Base-by-base conservation (phyloP, 83 land plant genomes). In the Picea abies region DNA sequence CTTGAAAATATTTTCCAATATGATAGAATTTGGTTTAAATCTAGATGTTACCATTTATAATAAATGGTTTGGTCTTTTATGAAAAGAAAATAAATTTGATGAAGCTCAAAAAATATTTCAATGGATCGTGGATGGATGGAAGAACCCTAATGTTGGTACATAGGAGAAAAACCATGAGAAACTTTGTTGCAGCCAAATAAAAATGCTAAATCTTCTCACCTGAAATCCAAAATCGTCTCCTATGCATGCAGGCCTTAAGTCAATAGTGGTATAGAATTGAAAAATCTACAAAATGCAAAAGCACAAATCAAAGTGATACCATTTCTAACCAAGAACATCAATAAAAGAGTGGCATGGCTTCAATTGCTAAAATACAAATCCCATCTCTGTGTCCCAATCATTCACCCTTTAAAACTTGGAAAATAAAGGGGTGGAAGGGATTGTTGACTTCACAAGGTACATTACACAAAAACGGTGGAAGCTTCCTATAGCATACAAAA, bases 1-100 rank as follows among this genome's bases (percentile, higher is more conserved):
- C 5, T 80, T 92, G 5, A 87, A 61, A 2, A 73, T 80, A 1
- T 89, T 90, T 63, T 89, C 69, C 78, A 86, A 73, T 81, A 62
- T 76, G 60, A 87, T 88, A 2, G 82, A 83, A 26, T 87, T 86
- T 83, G 90, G 87, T 23, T 82, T 86, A 70, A 84, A 86, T 63
- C 83, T 82, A 44, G 81, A 78, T 58, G 76, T 84, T 1, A 79
- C 68, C 32, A 76, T 81, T 82, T 90, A 79, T 39, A 90, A 86
- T 64, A 88, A 76, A 80, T 79, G 86, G 73, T 85, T 89, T 17
- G 85, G 61, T 44, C 70, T 87, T 0, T 87, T 90, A 60, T 82
- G 87, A 64, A 69, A 76, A 60, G 87, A 80, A 82, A 87, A 87
- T 0, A 52, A 35, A 20, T 75, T 85, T 12, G 92, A 92, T 63